A percentile compares a stretch with the other conserved stretches of the same genome.
Conservation (phyloP, 2,329 filamentous ascomycete genomes). For the Sclerotinia sclerotiorum region DNA sequence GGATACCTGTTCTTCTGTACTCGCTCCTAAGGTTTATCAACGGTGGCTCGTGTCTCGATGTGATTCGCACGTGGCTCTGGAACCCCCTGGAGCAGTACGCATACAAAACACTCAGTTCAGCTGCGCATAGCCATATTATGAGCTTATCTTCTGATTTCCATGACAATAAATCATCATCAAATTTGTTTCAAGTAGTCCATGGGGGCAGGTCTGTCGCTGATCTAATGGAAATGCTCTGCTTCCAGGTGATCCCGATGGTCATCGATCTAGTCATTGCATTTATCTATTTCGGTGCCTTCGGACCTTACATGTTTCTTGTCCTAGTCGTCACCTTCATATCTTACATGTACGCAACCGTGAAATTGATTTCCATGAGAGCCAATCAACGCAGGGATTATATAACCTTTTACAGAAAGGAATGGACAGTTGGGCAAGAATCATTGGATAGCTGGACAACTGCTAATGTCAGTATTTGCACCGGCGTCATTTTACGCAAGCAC, state of each 20-base stretch:
- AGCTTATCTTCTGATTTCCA: slow-evolving; percentile 70
- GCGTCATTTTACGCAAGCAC: not conserved
- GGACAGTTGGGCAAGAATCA: slow-evolving; percentile 42
- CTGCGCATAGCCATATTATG: slow-evolving; percentile 67
- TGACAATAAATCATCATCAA: slow-evolving; percentile 61
- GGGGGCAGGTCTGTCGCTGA: slow-evolving; percentile 61
- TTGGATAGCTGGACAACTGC: slow-evolving; percentile 45
- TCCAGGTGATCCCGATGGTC: slow-evolving; percentile 61
- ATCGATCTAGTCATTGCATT: slow-evolving; percentile 62
- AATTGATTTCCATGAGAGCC: slow-evolving; percentile 40
- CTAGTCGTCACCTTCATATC: slow-evolving; percentile 48
- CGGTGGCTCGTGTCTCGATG: slow-evolving; percentile 51
- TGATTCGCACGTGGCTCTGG: slow-evolving; percentile 53
- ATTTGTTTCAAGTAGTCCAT: slow-evolving; percentile 63
- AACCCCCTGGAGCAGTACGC: slow-evolving; percentile 57
- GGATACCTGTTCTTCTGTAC: slow-evolving; percentile 54
- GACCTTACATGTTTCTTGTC: slow-evolving; percentile 57
- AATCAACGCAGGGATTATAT: slow-evolving; percentile 42
- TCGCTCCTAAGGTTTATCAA: slow-evolving; percentile 49
- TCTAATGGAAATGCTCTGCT: slow-evolving; percentile 58
- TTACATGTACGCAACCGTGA: slow-evolving; percentile 53
- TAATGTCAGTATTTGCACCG: slow-evolving; percentile 37
- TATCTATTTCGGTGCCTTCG: slow-evolving; percentile 58
- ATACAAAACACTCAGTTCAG: slow-evolving; percentile 56
- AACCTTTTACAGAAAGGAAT: slow-evolving; percentile 40